Conservation (phyloP, 208 protist species). For the Wallacemonas rigidus region DNA sequence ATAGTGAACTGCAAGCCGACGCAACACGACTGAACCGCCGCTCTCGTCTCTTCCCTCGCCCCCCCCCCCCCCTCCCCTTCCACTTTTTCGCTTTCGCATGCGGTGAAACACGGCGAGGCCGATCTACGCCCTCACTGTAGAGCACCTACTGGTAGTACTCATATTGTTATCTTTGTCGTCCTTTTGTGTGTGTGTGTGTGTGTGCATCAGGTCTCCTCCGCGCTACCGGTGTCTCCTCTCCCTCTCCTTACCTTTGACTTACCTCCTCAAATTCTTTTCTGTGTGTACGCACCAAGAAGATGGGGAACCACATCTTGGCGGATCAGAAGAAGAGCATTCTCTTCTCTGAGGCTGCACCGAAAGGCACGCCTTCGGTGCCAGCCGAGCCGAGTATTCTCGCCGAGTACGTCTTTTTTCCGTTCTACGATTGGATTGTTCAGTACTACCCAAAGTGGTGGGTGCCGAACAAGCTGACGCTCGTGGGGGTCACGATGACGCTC, state of each 20-base stretch:
- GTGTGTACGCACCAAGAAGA: neutral
- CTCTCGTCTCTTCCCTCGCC: too few relatives aligned
- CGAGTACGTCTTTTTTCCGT: slow-evolving; percentile 78
- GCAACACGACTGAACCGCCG: too few relatives aligned
- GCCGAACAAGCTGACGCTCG: slow-evolving; percentile 86
- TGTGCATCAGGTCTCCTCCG: too few relatives aligned
- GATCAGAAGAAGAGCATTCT: slow-evolving; percentile 24
- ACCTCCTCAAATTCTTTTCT: neutral
- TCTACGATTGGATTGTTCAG: slow-evolving; percentile 77
- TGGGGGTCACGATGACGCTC: slow-evolving; percentile 72
- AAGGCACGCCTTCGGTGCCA: slow-evolving; percentile 32
- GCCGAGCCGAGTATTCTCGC: slow-evolving; percentile 68
- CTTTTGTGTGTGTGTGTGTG: too few relatives aligned
- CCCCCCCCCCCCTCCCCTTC: too few relatives aligned
- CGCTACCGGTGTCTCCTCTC: too few relatives aligned
- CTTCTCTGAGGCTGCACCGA: slow-evolving; percentile 38
- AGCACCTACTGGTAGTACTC: too few relatives aligned
- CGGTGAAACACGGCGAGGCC: too few relatives aligned
- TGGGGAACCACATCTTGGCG: slow-evolving; percentile 4
- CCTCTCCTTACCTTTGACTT: neutral
- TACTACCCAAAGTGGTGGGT: slow-evolving; percentile 64
- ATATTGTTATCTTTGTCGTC: too few relatives aligned
- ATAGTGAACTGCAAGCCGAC: too few relatives aligned
- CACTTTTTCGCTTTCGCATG: too few relatives aligned
- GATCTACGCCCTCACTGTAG: too few relatives aligned